A percentile compares a stretch with the other conserved stretches of the same genome.
phyloP scores from a whole-genome alignment of 257 asterid genomes.

The Rauvolfia tetraphylla region DNA sequence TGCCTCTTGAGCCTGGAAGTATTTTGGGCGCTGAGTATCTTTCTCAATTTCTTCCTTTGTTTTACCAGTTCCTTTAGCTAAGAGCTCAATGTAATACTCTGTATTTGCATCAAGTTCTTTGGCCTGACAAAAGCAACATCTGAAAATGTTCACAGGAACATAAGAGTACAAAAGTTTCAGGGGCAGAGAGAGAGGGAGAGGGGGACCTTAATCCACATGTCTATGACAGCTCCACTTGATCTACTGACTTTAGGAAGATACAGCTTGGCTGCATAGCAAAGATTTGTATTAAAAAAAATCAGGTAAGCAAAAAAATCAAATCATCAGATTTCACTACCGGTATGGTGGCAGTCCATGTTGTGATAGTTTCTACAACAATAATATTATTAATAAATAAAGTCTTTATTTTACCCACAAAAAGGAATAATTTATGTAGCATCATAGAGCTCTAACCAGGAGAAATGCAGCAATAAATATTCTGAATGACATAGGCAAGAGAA shows the following conservation, averaged over 20 bases:
- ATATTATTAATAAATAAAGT: too few relatives aligned
- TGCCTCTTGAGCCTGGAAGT: conserved; percentile 67
- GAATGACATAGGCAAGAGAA: background rate
- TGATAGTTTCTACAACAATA: background rate
- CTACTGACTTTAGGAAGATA: conserved; percentile 75
- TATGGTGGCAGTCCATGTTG: background rate
- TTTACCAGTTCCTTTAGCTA: conserved; percentile 79
- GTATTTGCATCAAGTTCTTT: conserved; percentile 75
- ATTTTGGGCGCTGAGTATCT: conserved; percentile 71
- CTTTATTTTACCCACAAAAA: too few relatives aligned
- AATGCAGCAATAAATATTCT: background rate
- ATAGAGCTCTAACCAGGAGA: background rate
- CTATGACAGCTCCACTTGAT: conserved; percentile 75
- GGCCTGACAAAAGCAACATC: conserved; percentile 45
- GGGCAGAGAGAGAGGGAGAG: conserved; percentile 24
- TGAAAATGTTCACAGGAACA: conserved; percentile 11
- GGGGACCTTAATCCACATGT: conserved; percentile 91
- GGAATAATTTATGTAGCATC: background rate
- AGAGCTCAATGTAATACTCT: conserved; percentile 62
- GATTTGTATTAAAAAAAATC: conserved; percentile 5
- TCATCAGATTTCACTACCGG: background rate
- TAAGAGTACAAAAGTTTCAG: background rate
- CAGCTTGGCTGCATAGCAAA: conserved; percentile 63
- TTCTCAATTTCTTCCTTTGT: conserved; percentile 76
- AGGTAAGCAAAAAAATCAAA: background rate